A percentile compares a stretch with the other conserved stretches of the same genome.
Evolutionary conservation across 306 rosid genomes (phyloP).

Genomic region (Vicia sativa): DNA sequence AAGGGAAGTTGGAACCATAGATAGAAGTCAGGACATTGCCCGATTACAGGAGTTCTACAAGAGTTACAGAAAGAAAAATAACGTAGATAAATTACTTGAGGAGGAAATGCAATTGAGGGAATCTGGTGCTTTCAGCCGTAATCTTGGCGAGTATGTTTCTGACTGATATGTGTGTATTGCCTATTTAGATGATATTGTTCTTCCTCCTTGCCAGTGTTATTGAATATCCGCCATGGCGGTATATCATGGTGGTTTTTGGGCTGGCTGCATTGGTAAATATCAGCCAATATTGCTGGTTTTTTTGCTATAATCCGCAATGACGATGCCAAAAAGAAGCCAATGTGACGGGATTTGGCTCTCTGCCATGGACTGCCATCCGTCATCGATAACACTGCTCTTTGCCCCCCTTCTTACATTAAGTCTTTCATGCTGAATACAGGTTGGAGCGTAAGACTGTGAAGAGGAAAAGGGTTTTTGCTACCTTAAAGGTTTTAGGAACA

Average conservation of each 20-base stretch:
- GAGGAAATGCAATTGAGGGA: slow-evolving; percentile 86
- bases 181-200: slow-evolving; percentile 25
- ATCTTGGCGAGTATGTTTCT: slow-evolving; percentile 86
- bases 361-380: too few relatives aligned
- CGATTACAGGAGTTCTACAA: slow-evolving; percentile 87
- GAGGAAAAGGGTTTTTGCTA: slow-evolving; percentile 91
- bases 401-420: background rate
- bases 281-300: too few relatives aligned
- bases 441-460: slow-evolving; percentile 81
- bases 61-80: slow-evolving; percentile 69
- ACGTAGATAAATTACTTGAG: slow-evolving; percentile 74
- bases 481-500: slow-evolving; percentile 75
- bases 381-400: too few relatives aligned
- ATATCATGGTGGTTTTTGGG: too few relatives aligned
- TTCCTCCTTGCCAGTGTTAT: slow-evolving; percentile 12
- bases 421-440: slow-evolving; percentile 51
- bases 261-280: too few relatives aligned
- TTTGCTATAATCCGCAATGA: too few relatives aligned
- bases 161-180: slow-evolving; percentile 15
- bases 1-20: slow-evolving; percentile 78
- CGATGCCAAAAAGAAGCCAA: too few relatives aligned
- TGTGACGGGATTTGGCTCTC: too few relatives aligned
- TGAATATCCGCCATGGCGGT: too few relatives aligned
- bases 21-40: slow-evolving; percentile 81
- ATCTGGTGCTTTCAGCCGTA: slow-evolving; percentile 80